Base-by-base conservation (phyloP, 2,329 filamentous ascomycete genomes). In the Exophiala phaeomuriformis region DNA sequence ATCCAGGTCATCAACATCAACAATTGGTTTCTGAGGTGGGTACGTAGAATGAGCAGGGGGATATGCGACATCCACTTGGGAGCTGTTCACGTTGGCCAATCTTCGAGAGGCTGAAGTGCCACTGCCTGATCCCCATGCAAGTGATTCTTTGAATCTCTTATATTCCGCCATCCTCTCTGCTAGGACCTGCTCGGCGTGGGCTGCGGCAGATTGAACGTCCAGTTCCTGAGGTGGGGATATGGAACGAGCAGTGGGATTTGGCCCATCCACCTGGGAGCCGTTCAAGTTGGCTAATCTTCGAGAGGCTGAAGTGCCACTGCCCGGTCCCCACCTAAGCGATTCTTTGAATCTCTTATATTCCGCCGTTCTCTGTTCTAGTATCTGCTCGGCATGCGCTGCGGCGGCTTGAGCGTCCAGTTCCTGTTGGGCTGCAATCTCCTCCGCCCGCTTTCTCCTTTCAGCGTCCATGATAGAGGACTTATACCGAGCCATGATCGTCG, bases 1-100 rank as follows among this genome's bases (percentile, higher is more conserved):
- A 8, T 47, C 37, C 12, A 60, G 10, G 10, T 60, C 55, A 45
- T 58, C 59, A 31, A 61, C 53, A 36, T 61, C 59, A 4, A 55
- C 39, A 9, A 52, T 8, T 2, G 51, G 29, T 7, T 19, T 19
- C 19, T 19, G 19, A 19, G 19, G 19, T 47, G 40, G 36, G 47
- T 33, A 42, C 19, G 42, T 27, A 19, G 29, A 10, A 31, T 8
- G 39, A 8, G 5, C 39, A 3, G 10, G n/a, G 12, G 19, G 19
- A 19, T 19, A 1, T 27, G 33, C 4, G 27, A 40, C 7, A 8
- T 19, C 19, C 19, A 19, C 19, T 19, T 19, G 19, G 19, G 19
- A 19, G 19, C 19, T 19, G 19, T 19, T 19, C 2, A 19, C 19
- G 19, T 19, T 19, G 19, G 19, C 19, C 19, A 19, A 19, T 19